These are phyloP conservation scores for Aspergillus nomiae DNA, from an alignment of 2,329 filamentous ascomycete species.

Conservation along the genomic window DNA sequence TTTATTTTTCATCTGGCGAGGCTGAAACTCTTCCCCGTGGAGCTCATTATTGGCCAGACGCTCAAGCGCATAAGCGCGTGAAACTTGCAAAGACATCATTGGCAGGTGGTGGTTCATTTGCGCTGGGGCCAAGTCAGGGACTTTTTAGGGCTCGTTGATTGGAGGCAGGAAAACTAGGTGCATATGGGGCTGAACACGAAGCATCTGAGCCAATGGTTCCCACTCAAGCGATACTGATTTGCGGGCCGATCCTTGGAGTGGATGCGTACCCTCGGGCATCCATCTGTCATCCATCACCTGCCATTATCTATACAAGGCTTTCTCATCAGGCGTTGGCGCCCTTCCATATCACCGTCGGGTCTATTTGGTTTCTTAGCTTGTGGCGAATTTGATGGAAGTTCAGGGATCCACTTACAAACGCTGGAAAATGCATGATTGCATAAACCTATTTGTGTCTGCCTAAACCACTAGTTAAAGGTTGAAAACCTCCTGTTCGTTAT, in stretches of 20 bases:
- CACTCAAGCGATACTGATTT: neutral
- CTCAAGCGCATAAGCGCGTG: neutral
- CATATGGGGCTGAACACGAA: neutral
- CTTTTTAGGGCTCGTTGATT: neutral
- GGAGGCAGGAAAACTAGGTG: neutral
- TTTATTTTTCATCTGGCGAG: neutral
- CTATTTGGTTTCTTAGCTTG: neutral
- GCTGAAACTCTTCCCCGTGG: neutral
- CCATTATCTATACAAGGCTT: neutral
- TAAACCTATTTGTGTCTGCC: neutral
- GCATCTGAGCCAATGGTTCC: neutral
- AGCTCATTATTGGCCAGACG: neutral
- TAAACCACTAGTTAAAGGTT: neutral
- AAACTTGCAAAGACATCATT: neutral
- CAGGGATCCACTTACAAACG: neutral
- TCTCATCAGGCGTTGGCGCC: neutral
- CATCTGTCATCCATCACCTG: neutral
- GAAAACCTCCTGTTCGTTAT: neutral
- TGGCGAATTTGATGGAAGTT: neutral
- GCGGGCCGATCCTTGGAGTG: neutral
- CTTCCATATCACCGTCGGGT: neutral
- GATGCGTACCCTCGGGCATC: neutral
- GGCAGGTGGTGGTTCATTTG: neutral
- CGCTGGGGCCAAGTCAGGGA: neutral
- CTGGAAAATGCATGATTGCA: neutral